Evolutionary conservation across 192 early-diverging fungal species (phyloP).

Genomic region (Spizellomyces sp.): DNA sequence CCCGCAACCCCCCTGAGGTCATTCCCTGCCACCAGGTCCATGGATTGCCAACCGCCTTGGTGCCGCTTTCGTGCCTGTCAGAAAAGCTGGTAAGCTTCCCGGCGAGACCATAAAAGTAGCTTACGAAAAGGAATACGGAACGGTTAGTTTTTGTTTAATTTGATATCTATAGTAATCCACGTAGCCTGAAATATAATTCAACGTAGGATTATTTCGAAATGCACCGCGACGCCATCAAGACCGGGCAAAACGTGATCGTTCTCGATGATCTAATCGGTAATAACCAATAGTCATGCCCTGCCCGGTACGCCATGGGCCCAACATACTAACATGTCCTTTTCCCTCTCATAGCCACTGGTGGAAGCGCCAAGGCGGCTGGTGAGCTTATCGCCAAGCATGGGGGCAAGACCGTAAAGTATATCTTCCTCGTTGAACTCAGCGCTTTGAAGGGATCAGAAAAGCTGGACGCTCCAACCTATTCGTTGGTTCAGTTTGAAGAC

Average conservation of each 20-base stretch:
- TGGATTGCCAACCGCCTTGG: conserved; percentile 85
- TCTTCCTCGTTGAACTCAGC: conserved; percentile 91
- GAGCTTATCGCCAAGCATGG: conserved; percentile 75
- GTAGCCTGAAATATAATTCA: no score
- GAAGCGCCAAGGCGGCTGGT: conserved; percentile 80
- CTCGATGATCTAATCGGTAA: conserved; percentile 96
- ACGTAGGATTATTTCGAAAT: conserved; percentile 90
- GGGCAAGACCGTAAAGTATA: conserved; percentile 77
- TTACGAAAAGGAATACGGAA: conserved; percentile 96
- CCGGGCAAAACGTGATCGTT: conserved; percentile 84
- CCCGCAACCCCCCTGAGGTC: conserved; percentile 11
- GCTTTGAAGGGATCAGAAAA: conserved; percentile 78
- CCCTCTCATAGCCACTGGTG: conserved; percentile 58
- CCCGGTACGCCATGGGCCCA: background rate
- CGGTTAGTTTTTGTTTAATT: background rate
- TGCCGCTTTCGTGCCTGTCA: conserved; percentile 90
- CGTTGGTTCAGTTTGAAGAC: conserved; percentile 74
- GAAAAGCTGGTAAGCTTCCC: conserved; percentile 96
- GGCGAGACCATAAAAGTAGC: conserved; percentile 68
- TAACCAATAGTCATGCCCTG: conserved; percentile 19
- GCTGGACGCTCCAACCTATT: conserved; percentile 86
- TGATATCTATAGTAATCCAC: no score
- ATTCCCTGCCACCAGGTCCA: conserved; percentile 53
- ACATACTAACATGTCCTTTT: background rate
- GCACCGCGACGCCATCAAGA: conserved; percentile 74